Conservation (phyloP, 2,329 filamentous ascomycete genomes). For the Exophiala sp. region DNA sequence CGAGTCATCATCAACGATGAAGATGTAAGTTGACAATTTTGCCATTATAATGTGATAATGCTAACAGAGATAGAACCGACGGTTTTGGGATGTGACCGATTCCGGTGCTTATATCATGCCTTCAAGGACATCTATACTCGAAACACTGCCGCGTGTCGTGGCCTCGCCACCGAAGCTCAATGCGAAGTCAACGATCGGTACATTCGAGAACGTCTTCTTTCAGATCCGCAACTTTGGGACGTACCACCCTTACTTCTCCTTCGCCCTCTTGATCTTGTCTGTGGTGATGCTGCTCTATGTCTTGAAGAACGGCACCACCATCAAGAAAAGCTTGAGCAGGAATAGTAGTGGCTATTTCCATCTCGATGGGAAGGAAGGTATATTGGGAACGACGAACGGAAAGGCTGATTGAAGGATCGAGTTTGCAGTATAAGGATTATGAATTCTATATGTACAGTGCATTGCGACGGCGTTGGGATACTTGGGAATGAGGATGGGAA, state of each 20-base stretch:
- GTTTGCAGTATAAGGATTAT: not conserved
- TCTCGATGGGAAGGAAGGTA: conserved; percentile 47
- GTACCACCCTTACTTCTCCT: conserved; percentile 43
- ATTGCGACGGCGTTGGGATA: conserved; percentile 19
- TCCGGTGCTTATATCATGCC: conserved; percentile 87
- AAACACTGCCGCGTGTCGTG: conserved; percentile 61
- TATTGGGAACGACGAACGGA: conserved; percentile 39
- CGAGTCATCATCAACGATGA: conserved; percentile 95
- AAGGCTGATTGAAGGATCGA: conserved; percentile 43
- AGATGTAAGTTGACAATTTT: conserved; percentile 63
- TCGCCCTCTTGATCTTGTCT: conserved; percentile 38
- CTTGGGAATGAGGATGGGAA: not conserved
- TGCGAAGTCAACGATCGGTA: conserved; percentile 49
- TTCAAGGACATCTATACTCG: conserved; percentile 83
- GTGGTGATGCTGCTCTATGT: conserved; percentile 36
- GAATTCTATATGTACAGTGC: conserved; percentile 18
- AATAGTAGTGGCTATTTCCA: conserved; percentile 44
- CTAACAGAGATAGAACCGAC: conserved; percentile 62
- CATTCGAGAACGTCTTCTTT: conserved; percentile 47
- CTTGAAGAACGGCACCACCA: conserved; percentile 27
- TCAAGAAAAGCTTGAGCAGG: conserved; percentile 29
- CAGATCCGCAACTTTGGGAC: conserved; percentile 41
- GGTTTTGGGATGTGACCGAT: conserved; percentile 90
- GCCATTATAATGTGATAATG: conserved; percentile 35
- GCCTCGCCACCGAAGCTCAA: conserved; percentile 46